Evolutionary conservation across 176 grass and related monocot species (phyloP).

Genomic region (Alopecurus myosuroides): DNA sequence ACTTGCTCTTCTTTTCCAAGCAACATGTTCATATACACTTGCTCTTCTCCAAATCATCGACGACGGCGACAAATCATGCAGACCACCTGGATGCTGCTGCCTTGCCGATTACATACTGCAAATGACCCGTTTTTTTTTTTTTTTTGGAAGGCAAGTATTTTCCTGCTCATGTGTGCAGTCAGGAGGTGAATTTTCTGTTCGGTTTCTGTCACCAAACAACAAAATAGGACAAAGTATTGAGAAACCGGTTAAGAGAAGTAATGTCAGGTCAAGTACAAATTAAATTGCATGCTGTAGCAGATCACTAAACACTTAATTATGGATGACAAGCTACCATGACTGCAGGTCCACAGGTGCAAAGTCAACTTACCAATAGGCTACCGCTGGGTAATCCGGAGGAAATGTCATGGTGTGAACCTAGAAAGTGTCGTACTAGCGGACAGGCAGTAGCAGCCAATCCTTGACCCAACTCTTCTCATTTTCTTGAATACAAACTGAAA

Average conservation of each 20-base stretch:
- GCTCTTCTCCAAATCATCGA: too few species aligned
- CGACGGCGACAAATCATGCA: too few species aligned
- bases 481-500: not conserved
- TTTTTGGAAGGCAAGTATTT: too few species aligned
- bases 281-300: not conserved
- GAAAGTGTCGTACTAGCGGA: not conserved
- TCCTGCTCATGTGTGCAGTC: not conserved
- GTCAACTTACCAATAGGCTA: too few species aligned
- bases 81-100: too few species aligned
- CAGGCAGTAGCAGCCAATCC: not conserved
- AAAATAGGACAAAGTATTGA: not conserved
- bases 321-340: too few species aligned
- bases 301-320: not conserved
- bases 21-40: too few species aligned
- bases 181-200: not conserved
- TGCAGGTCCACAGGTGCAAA: not conserved
- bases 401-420: slow-evolving; percentile 1
- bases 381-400: not conserved
- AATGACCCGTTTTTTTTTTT: too few species aligned
- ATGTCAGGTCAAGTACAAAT: not conserved
- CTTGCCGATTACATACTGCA: too few species aligned
- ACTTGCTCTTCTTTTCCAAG: too few species aligned
- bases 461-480: not conserved
- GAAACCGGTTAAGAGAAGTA: not conserved
- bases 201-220: not conserved